Conservation (phyloP, 176 grass and related monocot species). For the Phragmites australis region DNA sequence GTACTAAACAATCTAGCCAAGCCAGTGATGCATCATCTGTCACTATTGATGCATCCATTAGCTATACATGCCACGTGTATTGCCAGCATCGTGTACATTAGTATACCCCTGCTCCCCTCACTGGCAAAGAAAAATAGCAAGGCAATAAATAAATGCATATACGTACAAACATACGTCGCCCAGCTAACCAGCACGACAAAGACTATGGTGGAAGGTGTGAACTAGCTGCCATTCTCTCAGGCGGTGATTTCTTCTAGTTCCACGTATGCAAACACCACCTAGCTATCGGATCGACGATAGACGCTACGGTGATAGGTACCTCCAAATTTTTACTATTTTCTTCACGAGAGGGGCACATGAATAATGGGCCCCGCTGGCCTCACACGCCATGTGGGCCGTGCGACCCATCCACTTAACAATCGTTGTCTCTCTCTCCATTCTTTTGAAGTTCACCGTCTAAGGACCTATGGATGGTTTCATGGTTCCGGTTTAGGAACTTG, state of each 20-base stretch:
- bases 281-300: neutral
- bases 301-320: neutral
- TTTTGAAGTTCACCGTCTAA: too few species aligned
- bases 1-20: neutral
- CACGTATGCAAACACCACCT: neutral
- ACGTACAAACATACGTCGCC: neutral
- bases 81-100: neutral
- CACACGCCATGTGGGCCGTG: too few species aligned
- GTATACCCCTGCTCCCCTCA: neutral
- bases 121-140: neutral
- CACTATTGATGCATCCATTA: neutral
- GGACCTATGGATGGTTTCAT: too few species aligned
- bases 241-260: too few species aligned
- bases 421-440: too few species aligned
- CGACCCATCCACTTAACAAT: too few species aligned
- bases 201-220: neutral
- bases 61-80: neutral
- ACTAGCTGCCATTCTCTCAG: neutral
- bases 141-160: neutral
- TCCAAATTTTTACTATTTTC: neutral
- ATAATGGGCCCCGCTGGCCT: too few species aligned
- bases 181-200: neutral
- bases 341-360: too few species aligned
- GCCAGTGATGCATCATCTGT: neutral
- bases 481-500: too few species aligned